Percentiles rank a stretch among this genome's conserved stretches.
Evolutionary conservation across 805 yeast species (phyloP).

Genomic region (Wickerhamiella shivajii): DNA sequence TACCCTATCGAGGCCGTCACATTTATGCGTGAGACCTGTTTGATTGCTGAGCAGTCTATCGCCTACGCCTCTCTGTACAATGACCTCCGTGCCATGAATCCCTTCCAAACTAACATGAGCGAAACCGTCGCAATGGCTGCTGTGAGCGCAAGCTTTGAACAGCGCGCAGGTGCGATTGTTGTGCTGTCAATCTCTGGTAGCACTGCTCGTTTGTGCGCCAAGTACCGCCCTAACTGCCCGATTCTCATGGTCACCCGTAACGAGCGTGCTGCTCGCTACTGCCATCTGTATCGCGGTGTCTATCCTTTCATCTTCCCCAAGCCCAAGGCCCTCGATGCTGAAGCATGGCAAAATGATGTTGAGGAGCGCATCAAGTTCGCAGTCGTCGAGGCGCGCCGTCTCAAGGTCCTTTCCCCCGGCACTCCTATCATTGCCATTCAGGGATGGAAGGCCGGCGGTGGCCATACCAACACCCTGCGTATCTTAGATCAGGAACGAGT

Average conservation of each 20-base stretch:
- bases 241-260: constrained; percentile 97
- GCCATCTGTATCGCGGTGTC: constrained; percentile 96
- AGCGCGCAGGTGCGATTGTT: constrained; percentile 90
- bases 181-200: constrained; percentile 91
- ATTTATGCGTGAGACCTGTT: constrained; percentile 96
- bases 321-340: constrained; percentile 35
- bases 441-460: constrained; percentile 98
- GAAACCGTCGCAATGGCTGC: constrained; percentile 98
- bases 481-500: constrained; percentile 31
- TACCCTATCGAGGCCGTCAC: constrained; percentile 96
- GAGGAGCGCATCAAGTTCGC: constrained; percentile 92
- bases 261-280: constrained; percentile 80
- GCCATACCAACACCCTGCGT: constrained; percentile 98
- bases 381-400: constrained; percentile 70
- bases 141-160: constrained; percentile 92
- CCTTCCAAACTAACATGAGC: constrained; percentile 79
- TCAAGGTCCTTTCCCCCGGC: constrained; percentile 76
- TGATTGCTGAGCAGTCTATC: constrained; percentile 93
- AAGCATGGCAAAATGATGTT: constrained; percentile 92
- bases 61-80: constrained; percentile 71
- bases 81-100: constrained; percentile 74
- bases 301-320: constrained; percentile 82
- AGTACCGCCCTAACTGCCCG: constrained; percentile 96
- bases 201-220: constrained; percentile 90
- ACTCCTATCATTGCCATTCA: constrained; percentile 88